These are phyloP conservation scores for Solanum ahanhuiri DNA, from an alignment of 257 asterid genomes.

Conservation along the genomic window DNA sequence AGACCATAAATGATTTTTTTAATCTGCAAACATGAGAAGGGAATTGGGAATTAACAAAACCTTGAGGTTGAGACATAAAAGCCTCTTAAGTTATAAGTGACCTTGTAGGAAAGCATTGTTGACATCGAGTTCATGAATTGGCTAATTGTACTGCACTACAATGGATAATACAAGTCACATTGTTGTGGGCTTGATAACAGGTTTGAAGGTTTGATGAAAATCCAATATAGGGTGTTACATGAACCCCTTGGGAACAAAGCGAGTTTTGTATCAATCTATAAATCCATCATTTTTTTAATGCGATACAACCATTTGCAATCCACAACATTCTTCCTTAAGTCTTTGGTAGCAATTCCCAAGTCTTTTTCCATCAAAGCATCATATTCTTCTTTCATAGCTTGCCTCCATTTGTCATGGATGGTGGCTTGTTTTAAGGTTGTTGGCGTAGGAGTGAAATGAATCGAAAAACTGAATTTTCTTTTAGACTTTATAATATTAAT, in stretches of 20 bases:
- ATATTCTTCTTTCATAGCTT: no score
- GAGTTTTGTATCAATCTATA: neutral
- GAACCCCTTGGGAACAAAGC: no score
- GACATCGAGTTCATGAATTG: no score
- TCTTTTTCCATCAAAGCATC: no score
- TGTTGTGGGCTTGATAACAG: no score
- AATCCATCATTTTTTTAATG: neutral
- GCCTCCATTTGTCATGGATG: neutral
- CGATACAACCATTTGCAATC: neutral
- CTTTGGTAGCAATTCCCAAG: neutral
- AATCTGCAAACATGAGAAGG: neutral
- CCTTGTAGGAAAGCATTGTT: neutral
- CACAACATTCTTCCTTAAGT: neutral
- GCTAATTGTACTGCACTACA: no score
- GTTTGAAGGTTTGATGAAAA: no score
- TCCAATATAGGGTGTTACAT: no score
- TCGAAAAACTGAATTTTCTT: no score
- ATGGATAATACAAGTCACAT: no score
- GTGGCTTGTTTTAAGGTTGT: neutral
- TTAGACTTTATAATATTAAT: no score
- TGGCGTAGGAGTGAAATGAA: neutral
- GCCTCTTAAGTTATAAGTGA: neutral
- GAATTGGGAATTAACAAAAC: neutral
- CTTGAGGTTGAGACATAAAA: neutral
- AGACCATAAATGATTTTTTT: neutral